Evolutionary conservation across 177 flowering plant species (phyloP).

Genomic region (Vitis hybrid): DNA sequence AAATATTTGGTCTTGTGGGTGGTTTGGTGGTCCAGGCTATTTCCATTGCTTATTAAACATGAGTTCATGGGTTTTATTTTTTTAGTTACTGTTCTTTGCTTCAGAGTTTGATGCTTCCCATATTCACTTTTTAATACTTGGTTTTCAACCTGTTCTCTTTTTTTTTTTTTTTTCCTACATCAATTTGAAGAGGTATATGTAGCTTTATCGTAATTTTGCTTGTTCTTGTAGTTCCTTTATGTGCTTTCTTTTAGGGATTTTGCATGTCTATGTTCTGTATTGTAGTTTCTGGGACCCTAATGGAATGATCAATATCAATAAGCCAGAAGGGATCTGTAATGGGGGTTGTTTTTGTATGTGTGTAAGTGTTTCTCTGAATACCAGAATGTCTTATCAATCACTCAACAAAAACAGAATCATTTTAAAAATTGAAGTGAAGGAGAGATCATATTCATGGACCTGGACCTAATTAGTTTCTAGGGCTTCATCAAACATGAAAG

Average conservation of each 20-base stretch:
- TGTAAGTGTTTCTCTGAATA: no score
- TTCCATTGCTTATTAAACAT: background rate
- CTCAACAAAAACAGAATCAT: no score
- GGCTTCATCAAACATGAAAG: no score
- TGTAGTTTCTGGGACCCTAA: background rate
- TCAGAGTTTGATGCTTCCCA: background rate
- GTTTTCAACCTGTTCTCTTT: background rate
- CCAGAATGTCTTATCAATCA: no score
- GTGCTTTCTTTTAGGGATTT: background rate
- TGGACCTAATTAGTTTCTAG: no score
- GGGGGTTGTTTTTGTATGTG: no score
- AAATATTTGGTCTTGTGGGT: background rate
- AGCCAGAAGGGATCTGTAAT: background rate
- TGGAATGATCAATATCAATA: background rate
- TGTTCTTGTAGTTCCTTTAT: background rate
- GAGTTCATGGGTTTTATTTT: background rate
- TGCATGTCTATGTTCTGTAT: background rate
- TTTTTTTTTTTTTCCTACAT: background rate
- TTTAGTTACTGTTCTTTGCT: background rate
- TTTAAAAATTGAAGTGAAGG: no score
- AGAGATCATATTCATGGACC: no score
- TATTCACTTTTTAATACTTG: background rate
- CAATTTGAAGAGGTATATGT: background rate
- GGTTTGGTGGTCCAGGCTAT: background rate
- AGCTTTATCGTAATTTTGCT: background rate